phyloP scores from a whole-genome alignment of 306 rosid genomes.

The Castanea mollissima region DNA sequence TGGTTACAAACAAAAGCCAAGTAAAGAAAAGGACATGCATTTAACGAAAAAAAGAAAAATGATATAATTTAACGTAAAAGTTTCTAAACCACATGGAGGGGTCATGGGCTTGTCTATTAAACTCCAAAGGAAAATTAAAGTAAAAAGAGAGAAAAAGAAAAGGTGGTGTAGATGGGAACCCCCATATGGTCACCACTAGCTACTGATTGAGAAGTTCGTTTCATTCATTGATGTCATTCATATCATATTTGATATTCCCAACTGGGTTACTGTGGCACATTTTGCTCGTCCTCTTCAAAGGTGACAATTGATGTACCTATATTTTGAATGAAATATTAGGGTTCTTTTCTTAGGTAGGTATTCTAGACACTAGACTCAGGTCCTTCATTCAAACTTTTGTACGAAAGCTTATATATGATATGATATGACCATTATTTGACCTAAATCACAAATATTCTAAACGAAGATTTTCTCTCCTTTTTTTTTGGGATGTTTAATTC shows the following conservation, averaged over 20 bases:
- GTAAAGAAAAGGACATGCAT: constrained; percentile 57
- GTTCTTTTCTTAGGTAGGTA: not conserved
- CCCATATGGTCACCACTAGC: constrained; percentile 53
- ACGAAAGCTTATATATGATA: no score
- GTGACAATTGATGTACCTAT: constrained; percentile 19
- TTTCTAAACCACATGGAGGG: constrained; percentile 78
- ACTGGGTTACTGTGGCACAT: constrained; percentile 9
- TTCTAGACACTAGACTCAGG: no score
- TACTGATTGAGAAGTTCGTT: not conserved
- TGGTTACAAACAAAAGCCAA: constrained; percentile 53
- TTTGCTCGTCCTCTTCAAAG: constrained; percentile 38
- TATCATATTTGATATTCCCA: constrained; percentile 13
- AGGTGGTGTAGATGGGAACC: constrained; percentile 36
- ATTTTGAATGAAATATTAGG: not conserved
- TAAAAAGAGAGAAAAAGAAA: constrained; percentile 22
- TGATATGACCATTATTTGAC: no score
- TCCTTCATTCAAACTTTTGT: no score
- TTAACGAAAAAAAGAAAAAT: constrained; percentile 3
- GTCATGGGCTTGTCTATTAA: constrained; percentile 61
- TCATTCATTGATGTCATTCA: not conserved
- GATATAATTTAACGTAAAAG: constrained; percentile 38
- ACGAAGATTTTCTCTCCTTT: no score
- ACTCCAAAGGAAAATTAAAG: constrained; percentile 50
- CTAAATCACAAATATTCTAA: no score
- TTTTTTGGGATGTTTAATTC: no score